Base-by-base conservation (phyloP, 139 green algal genomes). In the Coelastrella sp. region DNA sequence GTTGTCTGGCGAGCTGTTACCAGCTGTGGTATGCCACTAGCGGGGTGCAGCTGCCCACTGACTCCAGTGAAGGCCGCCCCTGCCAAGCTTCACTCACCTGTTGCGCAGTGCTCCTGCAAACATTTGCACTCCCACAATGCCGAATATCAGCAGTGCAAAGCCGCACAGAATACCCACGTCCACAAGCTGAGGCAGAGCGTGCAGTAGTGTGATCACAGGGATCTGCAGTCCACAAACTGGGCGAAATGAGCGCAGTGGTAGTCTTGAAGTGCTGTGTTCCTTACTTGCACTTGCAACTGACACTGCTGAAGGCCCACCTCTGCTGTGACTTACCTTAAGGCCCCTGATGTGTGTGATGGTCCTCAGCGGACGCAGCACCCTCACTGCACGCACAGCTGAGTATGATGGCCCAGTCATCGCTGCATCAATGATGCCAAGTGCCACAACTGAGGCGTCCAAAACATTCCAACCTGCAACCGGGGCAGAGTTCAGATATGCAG, bases 81-180 rank as follows among this genome's bases (percentile, higher is more conserved):
- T 73, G 65, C 35, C 35, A 49, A 49, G 35, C 35, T 49, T 49
- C 70, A 78, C 8, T 76, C 89, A 94, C 88, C 93, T 88, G 78
- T 94, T 82, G 0, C 49, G 25, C 6, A 95, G 75, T 6, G 56
- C 78, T 10, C 94, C 95, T 7, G 91, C 89, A 84, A 97, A 97
- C 27, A 96, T 78, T 91, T 98, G 93, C 60, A 98, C 88, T 7
- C 93, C 95, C 0, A 96, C 89, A 73, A 97, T 95, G 49, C 96
- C 96, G 84, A 97, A 97, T 6, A 98, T 92, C 74, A 96, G 94
- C 82, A 96, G 95, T 8, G 92, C 91, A 90, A 97, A 98, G 9
- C 76, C 84, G 74, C 94, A 95, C 60, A 98, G 93, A 17, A 97
- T 49, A 10, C 94, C 22, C 22, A 98, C 95, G 70, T 98, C 94